Evolutionary conservation across 179 eudicot genomes (phyloP).

Genomic region (Camellia oleifera): DNA sequence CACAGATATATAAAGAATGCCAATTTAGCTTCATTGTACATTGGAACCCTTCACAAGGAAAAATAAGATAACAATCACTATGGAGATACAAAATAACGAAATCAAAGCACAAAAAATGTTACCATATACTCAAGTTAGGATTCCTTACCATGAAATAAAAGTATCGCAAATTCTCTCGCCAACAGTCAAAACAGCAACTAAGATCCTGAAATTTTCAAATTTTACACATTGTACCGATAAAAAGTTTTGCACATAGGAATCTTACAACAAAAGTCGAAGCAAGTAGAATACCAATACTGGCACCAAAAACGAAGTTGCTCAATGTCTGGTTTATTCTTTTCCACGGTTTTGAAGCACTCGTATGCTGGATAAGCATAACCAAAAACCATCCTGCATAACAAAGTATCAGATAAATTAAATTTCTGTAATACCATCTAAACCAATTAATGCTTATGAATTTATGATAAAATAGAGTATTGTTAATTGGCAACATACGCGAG

Average conservation of each 20-base stretch:
- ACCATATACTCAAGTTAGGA: not conserved
- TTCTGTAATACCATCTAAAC: not conserved
- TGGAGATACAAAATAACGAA: not conserved
- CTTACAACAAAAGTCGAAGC: constrained; percentile 3
- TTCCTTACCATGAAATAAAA: constrained; percentile 78
- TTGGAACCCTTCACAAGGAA: constrained; percentile 68
- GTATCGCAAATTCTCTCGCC: constrained; percentile 79
- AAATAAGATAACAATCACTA: constrained; percentile 12
- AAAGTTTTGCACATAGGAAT: not conserved
- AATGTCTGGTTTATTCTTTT: constrained; percentile 84
- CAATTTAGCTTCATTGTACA: constrained; percentile 96
- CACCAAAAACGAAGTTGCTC: constrained; percentile 96
- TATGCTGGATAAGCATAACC: constrained; percentile 98
- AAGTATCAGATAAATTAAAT: not conserved
- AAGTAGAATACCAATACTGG: constrained; percentile 74
- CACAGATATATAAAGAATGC: constrained; percentile 82
- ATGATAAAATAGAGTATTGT: not conserved
- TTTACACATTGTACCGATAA: not conserved
- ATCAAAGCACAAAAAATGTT: not conserved
- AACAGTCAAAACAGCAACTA: constrained; percentile 79
- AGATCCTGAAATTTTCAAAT: constrained; percentile 56
- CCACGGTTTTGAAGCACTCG: constrained; percentile 84
- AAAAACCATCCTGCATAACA: constrained; percentile 61
- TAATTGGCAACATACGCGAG: constrained; percentile 61
- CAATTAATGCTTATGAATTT: not conserved